Evolutionary conservation across 2,329 filamentous ascomycete species (phyloP), one percentile per base, ranked within the genome.

Genomic region (Chaetomiaceae sp.): DNA sequence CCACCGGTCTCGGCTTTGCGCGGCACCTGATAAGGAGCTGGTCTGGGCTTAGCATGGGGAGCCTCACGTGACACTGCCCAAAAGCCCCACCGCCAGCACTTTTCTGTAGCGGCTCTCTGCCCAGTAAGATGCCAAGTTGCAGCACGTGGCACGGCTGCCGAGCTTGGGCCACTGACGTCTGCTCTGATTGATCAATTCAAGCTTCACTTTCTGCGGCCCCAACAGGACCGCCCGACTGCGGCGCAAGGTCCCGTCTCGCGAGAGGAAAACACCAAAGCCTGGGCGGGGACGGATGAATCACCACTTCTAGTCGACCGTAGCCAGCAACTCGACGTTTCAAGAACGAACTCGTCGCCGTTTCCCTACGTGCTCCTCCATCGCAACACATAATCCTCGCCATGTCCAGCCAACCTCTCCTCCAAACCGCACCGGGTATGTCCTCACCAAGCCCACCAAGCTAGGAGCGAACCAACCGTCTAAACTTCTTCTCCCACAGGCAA

Each of bases 371-470:
- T 34, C 37, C 33, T 11, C 9, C 19, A 36, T n/a, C 42, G 19
- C 48, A 22, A 51, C 40, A 52, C 31, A 14, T 29, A 50, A 47
- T n/a, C 33, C 48, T 20, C 69, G 79, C 61, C 67, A 97, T 99
- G 94, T 99, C 94, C 60, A 91, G 86, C 70, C 92, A 96, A 75
- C 94, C 94, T 67, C 88, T 99, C 55, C 89, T 99, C 63, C 91
- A 96, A 70, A 92, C 90, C 48, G 87, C 91, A 48, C 91, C 91
- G 61, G 91, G 91, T 95, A 80, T 64, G 78, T 50, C 34, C 25
- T 46, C 47, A 42, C 39, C 31, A 39, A 45, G 4, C 39, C 48
- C 54, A 40, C 47, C 33, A 46, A 29, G 27, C 47, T 29, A 49
- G 42, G 56, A n/a, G 14, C 22, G 11, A 15, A 12, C 11, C 37